phyloP scores from a whole-genome alignment of 1,139 yeast species.

The Chernovozyma sophiae-reginae region DNA sequence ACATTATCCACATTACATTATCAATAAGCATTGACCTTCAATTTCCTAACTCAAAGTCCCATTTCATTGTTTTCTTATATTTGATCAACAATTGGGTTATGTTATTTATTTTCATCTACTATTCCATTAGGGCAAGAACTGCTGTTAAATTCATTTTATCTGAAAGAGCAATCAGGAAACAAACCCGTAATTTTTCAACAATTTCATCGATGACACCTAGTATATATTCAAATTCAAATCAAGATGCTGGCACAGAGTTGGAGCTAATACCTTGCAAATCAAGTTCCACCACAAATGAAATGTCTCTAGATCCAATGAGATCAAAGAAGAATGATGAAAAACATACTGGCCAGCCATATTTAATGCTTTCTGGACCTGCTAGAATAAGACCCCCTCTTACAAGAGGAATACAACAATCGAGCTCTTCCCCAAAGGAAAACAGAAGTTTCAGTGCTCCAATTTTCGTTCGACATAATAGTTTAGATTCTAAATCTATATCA shows the following conservation, averaged over 20 bases:
- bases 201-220: background rate
- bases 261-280: background rate
- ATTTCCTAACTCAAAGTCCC: slow-evolving; percentile 7
- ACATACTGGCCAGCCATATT: background rate
- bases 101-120: background rate
- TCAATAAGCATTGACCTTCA: slow-evolving; percentile 5
- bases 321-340: background rate
- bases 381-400: slow-evolving; percentile 1
- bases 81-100: slow-evolving; percentile 1
- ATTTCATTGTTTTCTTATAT: slow-evolving; percentile 2
- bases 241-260: background rate
- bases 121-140: background rate
- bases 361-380: background rate
- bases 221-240: background rate
- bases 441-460: slow-evolving; percentile 6
- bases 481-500: background rate
- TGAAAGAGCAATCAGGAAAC: slow-evolving; percentile 2
- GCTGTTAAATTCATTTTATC: background rate
- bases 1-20: slow-evolving; percentile 5
- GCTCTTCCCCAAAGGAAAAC: background rate
- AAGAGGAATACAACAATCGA: slow-evolving; percentile 1
- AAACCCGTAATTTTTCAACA: background rate
- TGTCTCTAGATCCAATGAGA: slow-evolving; percentile 2
- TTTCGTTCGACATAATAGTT: background rate
- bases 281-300: background rate